These are phyloP conservation scores for Waltergamsia citrina DNA, from an alignment of 2,329 filamentous ascomycete species.

Conservation along the genomic window DNA sequence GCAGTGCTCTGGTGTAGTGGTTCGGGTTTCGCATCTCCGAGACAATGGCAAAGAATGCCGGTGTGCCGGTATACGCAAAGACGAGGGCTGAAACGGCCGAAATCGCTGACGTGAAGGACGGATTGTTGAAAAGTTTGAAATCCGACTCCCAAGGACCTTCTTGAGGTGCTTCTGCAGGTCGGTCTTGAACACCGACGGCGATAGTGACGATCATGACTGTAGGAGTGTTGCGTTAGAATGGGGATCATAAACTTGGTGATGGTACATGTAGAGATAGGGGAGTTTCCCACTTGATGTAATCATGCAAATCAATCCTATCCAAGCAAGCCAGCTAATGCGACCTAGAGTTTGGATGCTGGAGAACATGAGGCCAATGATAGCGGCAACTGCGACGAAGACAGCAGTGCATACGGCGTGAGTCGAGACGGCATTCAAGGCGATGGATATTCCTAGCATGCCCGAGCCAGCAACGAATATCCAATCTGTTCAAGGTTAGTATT, in stretches of 20 bases:
- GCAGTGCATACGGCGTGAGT: constrained; percentile 27
- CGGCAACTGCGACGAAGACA: constrained; percentile 25
- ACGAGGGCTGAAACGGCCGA: constrained; percentile 20
- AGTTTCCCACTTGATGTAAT: constrained; percentile 16
- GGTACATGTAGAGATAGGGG: too few relatives aligned
- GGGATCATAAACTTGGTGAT: not conserved
- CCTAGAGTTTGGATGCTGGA: constrained; percentile 21
- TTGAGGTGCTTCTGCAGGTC: constrained; percentile 12
- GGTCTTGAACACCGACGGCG: constrained; percentile 18
- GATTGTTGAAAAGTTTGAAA: constrained; percentile 16
- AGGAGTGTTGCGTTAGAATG: too few relatives aligned
- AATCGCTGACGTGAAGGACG: constrained; percentile 18
- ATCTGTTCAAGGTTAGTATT: constrained; percentile 2
- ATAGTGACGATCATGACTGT: constrained; percentile 17
- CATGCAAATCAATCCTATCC: constrained; percentile 18
- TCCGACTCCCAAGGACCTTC: constrained; percentile 13
- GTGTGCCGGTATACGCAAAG: constrained; percentile 26
- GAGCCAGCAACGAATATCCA: constrained; percentile 21
- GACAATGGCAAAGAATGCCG: constrained; percentile 21
- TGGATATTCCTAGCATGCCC: constrained; percentile 28
- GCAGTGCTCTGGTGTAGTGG: constrained; percentile 15
- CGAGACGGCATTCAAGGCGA: constrained; percentile 28
- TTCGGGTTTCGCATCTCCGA: constrained; percentile 22
- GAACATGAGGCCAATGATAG: constrained; percentile 16
- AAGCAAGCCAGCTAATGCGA: constrained; percentile 21